Percentiles rank a stretch among this genome's conserved stretches.
These are phyloP conservation scores for Ganoderma sinense DNA, from an alignment of 1,284 basidiomycete species.

Conservation along the genomic window DNA sequence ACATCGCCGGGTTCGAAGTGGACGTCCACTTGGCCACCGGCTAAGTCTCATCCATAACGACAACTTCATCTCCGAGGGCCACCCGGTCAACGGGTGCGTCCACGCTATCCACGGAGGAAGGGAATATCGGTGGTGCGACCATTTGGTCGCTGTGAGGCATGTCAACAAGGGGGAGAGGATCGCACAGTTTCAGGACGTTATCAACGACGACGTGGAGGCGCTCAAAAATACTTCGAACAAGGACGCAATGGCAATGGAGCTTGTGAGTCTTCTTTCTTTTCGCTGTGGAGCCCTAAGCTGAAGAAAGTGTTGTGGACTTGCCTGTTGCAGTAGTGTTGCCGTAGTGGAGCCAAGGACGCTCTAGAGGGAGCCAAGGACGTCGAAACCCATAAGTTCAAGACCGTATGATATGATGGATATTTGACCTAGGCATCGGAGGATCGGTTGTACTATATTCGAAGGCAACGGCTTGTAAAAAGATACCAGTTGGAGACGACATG, in stretches of 20 bases:
- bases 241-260: slow-evolving; percentile 2
- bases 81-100: slow-evolving; percentile 12
- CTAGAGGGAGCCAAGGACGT: background rate
- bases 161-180: background rate
- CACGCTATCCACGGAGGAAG: background rate
- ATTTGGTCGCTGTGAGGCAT: slow-evolving; percentile 4
- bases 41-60: slow-evolving; percentile 14
- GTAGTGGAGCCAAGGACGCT: background rate
- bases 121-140: slow-evolving; percentile 4
- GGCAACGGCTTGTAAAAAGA: background rate
- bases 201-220: slow-evolving; percentile 7
- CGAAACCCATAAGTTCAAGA: background rate
- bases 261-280: background rate
- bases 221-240: slow-evolving; percentile 12
- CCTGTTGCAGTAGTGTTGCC: no score
- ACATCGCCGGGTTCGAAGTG: slow-evolving; percentile 6
- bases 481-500: background rate
- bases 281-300: background rate
- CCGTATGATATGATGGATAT: background rate
- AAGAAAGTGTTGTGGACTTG: background rate
- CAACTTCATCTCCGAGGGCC: slow-evolving; percentile 14
- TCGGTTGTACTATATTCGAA: background rate
- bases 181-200: slow-evolving; percentile 16
- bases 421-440: background rate
- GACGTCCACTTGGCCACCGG: slow-evolving; percentile 1